These are phyloP conservation scores for Pseudocercospora fijiensis DNA, from an alignment of 2,329 filamentous ascomycete species.

Conservation along the genomic window DNA sequence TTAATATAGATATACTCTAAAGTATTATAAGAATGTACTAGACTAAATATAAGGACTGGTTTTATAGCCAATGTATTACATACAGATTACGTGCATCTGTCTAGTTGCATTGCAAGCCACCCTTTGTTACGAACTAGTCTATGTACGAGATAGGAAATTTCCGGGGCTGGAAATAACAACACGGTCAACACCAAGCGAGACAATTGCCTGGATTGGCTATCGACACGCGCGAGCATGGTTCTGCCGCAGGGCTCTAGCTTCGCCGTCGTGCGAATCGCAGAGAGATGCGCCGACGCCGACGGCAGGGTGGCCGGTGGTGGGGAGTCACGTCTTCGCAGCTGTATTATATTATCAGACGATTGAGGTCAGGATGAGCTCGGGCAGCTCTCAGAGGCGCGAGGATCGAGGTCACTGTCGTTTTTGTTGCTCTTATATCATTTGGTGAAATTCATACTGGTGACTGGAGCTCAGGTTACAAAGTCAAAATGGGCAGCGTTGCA, in stretches of 20 bases:
- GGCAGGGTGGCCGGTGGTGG: background rate
- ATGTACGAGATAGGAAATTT: too few species aligned
- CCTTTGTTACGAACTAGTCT: too few species aligned
- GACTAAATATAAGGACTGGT: too few species aligned
- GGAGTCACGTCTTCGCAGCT: background rate
- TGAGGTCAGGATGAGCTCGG: background rate
- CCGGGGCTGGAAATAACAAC: background rate
- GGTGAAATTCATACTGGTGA: background rate
- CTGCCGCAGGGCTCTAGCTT: background rate
- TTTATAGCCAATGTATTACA: too few species aligned
- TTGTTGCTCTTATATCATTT: background rate
- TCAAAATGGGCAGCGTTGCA: conserved; percentile 2
- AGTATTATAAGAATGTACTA: too few species aligned
- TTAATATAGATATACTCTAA: too few species aligned
- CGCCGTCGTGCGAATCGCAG: background rate
- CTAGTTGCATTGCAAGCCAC: too few species aligned
- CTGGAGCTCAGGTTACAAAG: background rate
- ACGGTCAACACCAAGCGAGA: background rate
- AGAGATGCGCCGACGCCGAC: conserved; percentile 7
- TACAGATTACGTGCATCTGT: too few species aligned
- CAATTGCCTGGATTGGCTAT: conserved; percentile 3
- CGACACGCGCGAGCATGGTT: background rate
- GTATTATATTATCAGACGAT: background rate
- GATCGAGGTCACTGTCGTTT: background rate
- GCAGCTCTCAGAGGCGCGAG: background rate